Evolutionary conservation across 2,329 filamentous ascomycete species (phyloP).

Genomic region (Neoscytalidium dimidiatum): DNA sequence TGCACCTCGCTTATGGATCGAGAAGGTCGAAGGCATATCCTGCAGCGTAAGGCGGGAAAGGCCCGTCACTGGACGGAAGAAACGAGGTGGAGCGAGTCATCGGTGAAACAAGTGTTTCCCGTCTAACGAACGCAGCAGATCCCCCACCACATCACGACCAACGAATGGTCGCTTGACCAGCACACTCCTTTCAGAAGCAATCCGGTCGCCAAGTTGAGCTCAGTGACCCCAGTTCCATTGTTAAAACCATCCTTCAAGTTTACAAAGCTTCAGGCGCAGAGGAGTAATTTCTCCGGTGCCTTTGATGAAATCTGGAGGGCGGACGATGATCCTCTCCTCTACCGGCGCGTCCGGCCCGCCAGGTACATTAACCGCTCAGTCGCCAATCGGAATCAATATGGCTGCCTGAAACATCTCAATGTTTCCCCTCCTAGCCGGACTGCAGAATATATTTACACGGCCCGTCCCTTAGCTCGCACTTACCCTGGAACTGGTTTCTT

Average conservation of each 20-base stretch:
- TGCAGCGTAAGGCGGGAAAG: background rate
- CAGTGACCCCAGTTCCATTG: background rate
- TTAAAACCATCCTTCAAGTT: background rate
- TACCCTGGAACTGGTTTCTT: background rate
- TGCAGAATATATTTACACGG: background rate
- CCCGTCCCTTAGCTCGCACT: background rate
- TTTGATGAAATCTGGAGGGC: conserved; percentile 13
- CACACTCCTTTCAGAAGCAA: background rate
- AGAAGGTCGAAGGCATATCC: too few species aligned
- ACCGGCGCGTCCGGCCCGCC: background rate
- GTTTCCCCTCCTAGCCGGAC: background rate
- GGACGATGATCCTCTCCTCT: conserved; percentile 5
- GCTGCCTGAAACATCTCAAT: background rate
- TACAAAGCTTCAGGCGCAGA: background rate
- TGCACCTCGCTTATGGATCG: too few species aligned
- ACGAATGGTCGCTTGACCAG: background rate
- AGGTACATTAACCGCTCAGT: background rate
- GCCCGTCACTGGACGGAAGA: background rate
- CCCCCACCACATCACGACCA: background rate
- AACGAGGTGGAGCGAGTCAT: background rate
- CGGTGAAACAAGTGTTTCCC: background rate
- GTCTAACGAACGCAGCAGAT: background rate
- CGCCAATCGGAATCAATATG: background rate
- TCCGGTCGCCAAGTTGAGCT: background rate
- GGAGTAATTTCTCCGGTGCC: background rate